Percentiles rank a stretch among this genome's conserved stretches.
phyloP scores from a whole-genome alignment of 1,284 basidiomycete genomes.

The Rhodotorula glutinis region DNA sequence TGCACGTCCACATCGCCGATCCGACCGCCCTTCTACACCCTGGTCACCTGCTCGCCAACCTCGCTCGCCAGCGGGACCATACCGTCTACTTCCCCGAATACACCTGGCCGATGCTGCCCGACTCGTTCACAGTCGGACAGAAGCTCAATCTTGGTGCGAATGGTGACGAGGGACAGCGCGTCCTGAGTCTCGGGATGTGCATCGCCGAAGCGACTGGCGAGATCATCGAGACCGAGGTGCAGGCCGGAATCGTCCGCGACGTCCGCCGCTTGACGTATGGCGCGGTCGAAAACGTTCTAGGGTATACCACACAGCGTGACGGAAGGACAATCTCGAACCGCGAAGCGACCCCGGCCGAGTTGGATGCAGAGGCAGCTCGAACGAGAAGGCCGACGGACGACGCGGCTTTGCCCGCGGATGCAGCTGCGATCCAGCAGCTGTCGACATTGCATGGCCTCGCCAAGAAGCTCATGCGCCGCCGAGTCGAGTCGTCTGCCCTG shows the following conservation, averaged over 20 bases:
- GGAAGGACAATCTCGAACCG: slow-evolving; percentile 21
- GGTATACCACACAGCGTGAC: slow-evolving; percentile 34
- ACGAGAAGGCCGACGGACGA: slow-evolving; percentile 23
- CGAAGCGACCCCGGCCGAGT: too few relatives aligned
- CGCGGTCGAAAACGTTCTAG: slow-evolving; percentile 62
- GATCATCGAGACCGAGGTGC: slow-evolving; percentile 67
- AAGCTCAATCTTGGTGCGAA: slow-evolving; percentile 61
- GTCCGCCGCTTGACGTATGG: slow-evolving; percentile 67
- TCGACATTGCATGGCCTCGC: slow-evolving; percentile 18
- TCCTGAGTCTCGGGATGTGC: slow-evolving; percentile 78
- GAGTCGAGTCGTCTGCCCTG: slow-evolving; percentile 27
- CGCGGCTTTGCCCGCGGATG: slow-evolving; percentile 10
- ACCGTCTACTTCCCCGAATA: slow-evolving; percentile 66
- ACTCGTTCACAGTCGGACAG: slow-evolving; percentile 44
- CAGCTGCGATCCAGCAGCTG: slow-evolving; percentile 1
- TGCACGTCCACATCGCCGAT: slow-evolving; percentile 92
- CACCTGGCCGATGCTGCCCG: slow-evolving; percentile 68
- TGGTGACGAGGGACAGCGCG: slow-evolving; percentile 50
- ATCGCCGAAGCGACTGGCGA: slow-evolving; percentile 60
- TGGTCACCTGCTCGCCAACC: slow-evolving; percentile 34
- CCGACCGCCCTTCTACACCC: slow-evolving; percentile 74
- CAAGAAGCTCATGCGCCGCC: slow-evolving; percentile 9
- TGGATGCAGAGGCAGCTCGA: not conserved
- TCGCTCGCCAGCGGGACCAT: slow-evolving; percentile 56
- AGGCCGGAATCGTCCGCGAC: slow-evolving; percentile 69